Evolutionary conservation across 768 basidiomycete genomes (phyloP).

Genomic region (Collybiopsis luxurians): DNA sequence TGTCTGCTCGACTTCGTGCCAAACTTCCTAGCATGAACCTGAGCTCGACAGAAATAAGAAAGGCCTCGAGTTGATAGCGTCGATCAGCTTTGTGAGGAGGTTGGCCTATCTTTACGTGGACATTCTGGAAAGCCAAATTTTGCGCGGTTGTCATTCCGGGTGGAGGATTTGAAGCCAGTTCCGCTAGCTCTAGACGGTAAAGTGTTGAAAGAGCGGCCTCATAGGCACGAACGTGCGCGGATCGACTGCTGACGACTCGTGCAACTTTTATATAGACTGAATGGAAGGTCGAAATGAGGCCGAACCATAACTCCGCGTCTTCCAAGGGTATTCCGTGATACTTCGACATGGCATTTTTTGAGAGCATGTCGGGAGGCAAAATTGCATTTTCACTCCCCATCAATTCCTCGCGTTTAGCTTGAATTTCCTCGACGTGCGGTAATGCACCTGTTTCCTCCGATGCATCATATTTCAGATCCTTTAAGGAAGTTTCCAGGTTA

Average conservation of each 20-base stretch:
- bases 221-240: constrained; percentile 5
- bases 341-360: neutral
- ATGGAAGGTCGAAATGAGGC: neutral
- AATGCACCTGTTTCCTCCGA: neutral
- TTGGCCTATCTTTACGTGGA: constrained; percentile 52
- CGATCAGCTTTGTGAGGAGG: constrained; percentile 56
- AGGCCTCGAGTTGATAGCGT: constrained; percentile 59
- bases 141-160: neutral
- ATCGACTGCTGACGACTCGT: neutral
- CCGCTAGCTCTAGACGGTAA: constrained; percentile 4
- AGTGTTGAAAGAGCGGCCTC: constrained; percentile 8
- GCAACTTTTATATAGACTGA: neutral
- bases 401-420: neutral
- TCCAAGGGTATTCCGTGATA: neutral
- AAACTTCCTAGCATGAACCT: constrained; percentile 50
- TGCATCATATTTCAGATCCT: constrained; percentile 3
- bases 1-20: constrained; percentile 37
- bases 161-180: constrained; percentile 2
- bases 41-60: constrained; percentile 51
- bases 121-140: constrained; percentile 30
- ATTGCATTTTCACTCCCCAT: neutral
- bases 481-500: constrained; percentile 14
- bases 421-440: neutral
- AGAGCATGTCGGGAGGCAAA: neutral
- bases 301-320: constrained; percentile 2